Base-by-base conservation (phyloP, 805 yeast species). In the Cyberlindnera meyerae region DNA sequence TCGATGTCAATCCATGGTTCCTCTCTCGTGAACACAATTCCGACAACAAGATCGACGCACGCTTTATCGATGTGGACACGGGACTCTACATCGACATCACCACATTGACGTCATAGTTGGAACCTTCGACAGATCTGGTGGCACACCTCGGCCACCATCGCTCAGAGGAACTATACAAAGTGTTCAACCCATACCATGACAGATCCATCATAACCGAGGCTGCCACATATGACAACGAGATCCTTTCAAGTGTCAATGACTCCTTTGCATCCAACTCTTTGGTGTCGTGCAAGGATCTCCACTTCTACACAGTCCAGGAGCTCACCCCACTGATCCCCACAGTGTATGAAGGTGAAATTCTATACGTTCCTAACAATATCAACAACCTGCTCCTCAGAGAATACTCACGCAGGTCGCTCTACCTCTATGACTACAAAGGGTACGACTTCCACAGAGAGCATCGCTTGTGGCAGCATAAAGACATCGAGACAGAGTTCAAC, bases 71-170 rank as follows among this genome's bases (percentile, higher is more conserved):
- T 55, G 60, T 77, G 11, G 82, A 79, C 46, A 70, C 78, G 4
- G 93, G 90, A 0, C 55, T 79, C 34, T 82, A 77, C 50, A 77
- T 82, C 36, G 93, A 82, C 56, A 75, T 82, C 27, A 82, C 93
- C 0, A 87, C 78, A 1, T 20, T 52, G 15, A 46, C 47, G 27
- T 31, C 48, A 27, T 31, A 48, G 40, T 9, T 34, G 29, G 18
- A 44, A 38, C 37, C 36, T 2, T 22, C 15, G n/a, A n/a, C n/a
- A 8, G 37, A 30, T 6, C 11, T 31, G 2, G 13, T 39, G 24
- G 30, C 31, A 6, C 16, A 22, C 8, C 25, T 42, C 14, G 40
- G 34, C 24, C 39, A 26, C 3, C 22, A 31, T 28, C 48, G 36
- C 8, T 29, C 30, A 8, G 18, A 18, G 13, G 47, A 36, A 31